These are phyloP conservation scores for Clavispora vitiphila DNA, from an alignment of 805 yeast species.

Conservation along the genomic window DNA sequence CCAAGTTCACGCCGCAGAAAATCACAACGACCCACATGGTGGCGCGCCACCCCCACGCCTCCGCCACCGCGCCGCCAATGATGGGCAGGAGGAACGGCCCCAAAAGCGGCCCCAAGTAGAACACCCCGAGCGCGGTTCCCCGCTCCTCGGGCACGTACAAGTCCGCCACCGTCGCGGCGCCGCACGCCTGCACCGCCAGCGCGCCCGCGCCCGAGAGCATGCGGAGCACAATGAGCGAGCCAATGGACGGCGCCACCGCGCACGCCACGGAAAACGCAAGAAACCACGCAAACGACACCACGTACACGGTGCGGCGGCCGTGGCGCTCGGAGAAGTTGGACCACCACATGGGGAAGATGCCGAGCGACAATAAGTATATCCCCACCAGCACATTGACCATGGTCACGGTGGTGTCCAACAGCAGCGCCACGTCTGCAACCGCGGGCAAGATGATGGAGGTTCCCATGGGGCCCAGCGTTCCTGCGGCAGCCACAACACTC, in stretches of 20 bases:
- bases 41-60: slow-evolving; percentile 80
- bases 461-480: slow-evolving; percentile 85
- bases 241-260: slow-evolving; percentile 58
- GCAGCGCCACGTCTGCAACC: slow-evolving; percentile 50
- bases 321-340: slow-evolving; percentile 68
- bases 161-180: slow-evolving; percentile 85
- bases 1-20: slow-evolving; percentile 49
- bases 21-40: slow-evolving; percentile 83
- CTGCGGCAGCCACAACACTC: slow-evolving; percentile 63
- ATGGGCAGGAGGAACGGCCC: slow-evolving; percentile 82
- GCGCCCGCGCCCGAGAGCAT: slow-evolving; percentile 79
- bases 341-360: slow-evolving; percentile 88
- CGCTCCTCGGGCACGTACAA: slow-evolving; percentile 61
- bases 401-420: slow-evolving; percentile 51
- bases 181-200: slow-evolving; percentile 73
- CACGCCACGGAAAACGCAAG: slow-evolving; percentile 68
- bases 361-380: slow-evolving; percentile 65
- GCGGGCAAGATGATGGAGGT: slow-evolving; percentile 82
- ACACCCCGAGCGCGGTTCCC: slow-evolving; percentile 76
- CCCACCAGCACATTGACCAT: slow-evolving; percentile 78
- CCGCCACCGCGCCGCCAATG: slow-evolving; percentile 66
- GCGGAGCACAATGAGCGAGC: slow-evolving; percentile 62
- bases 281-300: slow-evolving; percentile 60
- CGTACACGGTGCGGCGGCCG: slow-evolving; percentile 72
- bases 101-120: slow-evolving; percentile 73